Evolutionary conservation across 2,329 filamentous ascomycete genomes (phyloP).

Genomic region (Metarhizium rileyi): DNA sequence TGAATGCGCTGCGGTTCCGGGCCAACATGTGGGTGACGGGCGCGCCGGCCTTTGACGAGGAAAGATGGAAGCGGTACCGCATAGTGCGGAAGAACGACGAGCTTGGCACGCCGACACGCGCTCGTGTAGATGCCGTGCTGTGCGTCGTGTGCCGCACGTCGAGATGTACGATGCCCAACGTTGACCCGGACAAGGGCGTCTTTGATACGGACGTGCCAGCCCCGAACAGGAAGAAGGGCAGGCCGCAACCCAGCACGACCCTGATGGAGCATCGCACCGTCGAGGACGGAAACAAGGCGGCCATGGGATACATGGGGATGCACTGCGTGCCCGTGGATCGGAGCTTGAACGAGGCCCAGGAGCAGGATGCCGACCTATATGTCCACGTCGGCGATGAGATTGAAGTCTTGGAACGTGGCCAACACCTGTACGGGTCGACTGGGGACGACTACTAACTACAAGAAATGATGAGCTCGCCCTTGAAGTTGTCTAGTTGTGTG

Average conservation of each 20-base stretch:
- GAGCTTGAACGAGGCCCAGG: slow-evolving; percentile 7
- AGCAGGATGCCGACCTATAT: slow-evolving; percentile 4
- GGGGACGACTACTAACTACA: slow-evolving; percentile 18
- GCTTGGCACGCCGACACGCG: background rate
- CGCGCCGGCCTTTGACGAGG: background rate
- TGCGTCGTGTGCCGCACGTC: slow-evolving; percentile 2
- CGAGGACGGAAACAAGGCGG: slow-evolving; percentile 16
- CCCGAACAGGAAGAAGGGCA: slow-evolving; percentile 10
- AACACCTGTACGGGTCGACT: slow-evolving; percentile 18
- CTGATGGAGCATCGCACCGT: slow-evolving; percentile 14
- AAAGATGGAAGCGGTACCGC: background rate
- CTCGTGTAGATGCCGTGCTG: background rate
- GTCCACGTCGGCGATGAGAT: slow-evolving; percentile 19
- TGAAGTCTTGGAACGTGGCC: slow-evolving; percentile 18
- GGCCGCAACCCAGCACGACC: slow-evolving; percentile 17
- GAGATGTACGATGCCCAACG: slow-evolving; percentile 3
- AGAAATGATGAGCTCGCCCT: too few species aligned
- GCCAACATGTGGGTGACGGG: slow-evolving; percentile 3
- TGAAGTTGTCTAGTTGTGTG: too few species aligned
- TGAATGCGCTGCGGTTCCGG: slow-evolving; percentile 1
- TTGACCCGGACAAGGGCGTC: slow-evolving; percentile 1
- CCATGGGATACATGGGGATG: slow-evolving; percentile 20
- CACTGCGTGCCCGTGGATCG: slow-evolving; percentile 19
- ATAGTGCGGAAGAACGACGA: background rate
- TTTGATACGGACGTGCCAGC: background rate